Conservation (phyloP, 2,329 filamentous ascomycete species). For the Neonectria neomacrospora region DNA sequence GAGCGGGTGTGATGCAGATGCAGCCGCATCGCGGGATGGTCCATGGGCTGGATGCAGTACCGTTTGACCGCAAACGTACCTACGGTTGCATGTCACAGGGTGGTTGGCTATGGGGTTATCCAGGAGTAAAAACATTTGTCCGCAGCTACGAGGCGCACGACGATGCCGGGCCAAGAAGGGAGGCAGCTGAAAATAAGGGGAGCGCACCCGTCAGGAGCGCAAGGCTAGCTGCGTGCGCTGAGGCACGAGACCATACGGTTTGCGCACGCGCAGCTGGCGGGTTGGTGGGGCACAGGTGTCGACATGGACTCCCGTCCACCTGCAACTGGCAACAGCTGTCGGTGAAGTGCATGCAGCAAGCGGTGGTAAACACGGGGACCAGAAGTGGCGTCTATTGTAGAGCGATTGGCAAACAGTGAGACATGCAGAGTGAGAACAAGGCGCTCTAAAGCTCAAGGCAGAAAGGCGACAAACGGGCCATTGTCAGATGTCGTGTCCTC, state of each 20-base stretch:
- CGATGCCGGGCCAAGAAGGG: slow-evolving; percentile 19
- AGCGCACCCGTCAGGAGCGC: slow-evolving; percentile 12
- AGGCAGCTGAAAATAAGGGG: slow-evolving; percentile 16
- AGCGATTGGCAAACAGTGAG: neutral
- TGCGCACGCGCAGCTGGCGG: slow-evolving; percentile 30
- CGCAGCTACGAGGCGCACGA: neutral
- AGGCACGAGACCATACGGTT: slow-evolving; percentile 43
- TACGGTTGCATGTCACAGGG: neutral
- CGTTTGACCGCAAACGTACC: neutral
- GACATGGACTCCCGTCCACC: slow-evolving; percentile 5
- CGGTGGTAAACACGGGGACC: neutral
- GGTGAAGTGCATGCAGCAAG: slow-evolving; percentile 17
- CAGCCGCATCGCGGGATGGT: slow-evolving; percentile 5
- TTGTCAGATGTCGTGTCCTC: slow-evolving; percentile 18
- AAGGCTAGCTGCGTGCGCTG: slow-evolving; percentile 4
- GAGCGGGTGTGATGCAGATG: neutral
- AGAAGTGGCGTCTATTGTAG: neutral
- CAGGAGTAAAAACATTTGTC: neutral
- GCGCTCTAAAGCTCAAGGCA: neutral
- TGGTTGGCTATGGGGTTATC: neutral
- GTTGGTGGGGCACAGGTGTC: slow-evolving; percentile 34
- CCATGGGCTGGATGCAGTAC: neutral
- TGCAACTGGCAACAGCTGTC: slow-evolving; percentile 17
- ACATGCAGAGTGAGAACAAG: neutral
- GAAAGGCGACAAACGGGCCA: slow-evolving; percentile 1